A percentile compares a stretch with the other conserved stretches of the same genome.
Conservation (phyloP, 768 basidiomycete genomes). For the Serpula lacrymans region DNA sequence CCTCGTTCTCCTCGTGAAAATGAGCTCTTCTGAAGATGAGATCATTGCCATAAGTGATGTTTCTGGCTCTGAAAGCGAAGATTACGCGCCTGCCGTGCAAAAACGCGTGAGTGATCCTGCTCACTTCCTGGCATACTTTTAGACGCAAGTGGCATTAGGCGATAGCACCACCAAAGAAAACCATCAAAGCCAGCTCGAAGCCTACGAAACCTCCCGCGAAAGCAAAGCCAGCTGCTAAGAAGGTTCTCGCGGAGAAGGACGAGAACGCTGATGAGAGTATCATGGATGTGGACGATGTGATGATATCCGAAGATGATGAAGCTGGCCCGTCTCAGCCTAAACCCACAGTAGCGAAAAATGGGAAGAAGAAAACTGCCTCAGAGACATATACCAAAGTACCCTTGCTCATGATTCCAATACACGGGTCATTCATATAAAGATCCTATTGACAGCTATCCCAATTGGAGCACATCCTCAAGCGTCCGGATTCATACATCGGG, state of each 20-base stretch:
- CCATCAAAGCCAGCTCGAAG: conserved; percentile 41
- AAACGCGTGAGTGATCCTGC: conserved; percentile 35
- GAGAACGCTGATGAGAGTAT: conserved; percentile 53
- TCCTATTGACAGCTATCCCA: conserved; percentile 68
- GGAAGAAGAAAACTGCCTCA: conserved; percentile 84
- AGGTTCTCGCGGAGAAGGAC: conserved; percentile 61
- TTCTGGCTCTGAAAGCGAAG: conserved; percentile 64
- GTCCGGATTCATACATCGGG: conserved; percentile 95
- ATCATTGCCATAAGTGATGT: conserved; percentile 58
- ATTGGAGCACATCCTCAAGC: conserved; percentile 90
- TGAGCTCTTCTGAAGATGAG: conserved; percentile 77
- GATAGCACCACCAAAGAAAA: conserved; percentile 38
- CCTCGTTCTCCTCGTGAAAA: conserved; percentile 25
- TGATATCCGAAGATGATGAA: conserved; percentile 38
- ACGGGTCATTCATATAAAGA: neutral
- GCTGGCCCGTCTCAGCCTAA: conserved; percentile 21
- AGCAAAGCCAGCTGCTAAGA: conserved; percentile 56
- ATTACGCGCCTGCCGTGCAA: conserved; percentile 59
- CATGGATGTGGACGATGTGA: conserved; percentile 39
- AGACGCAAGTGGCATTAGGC: conserved; percentile 17
- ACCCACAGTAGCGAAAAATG: conserved; percentile 25
- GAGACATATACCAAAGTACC: conserved; percentile 88
- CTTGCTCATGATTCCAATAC: neutral
- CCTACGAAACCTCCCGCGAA: conserved; percentile 44
- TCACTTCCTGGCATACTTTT: conserved; percentile 27